Evolutionary conservation across 352 stramenopile species (phyloP), one percentile per base, ranked within the genome.

Genomic region (Phytophthora pseudosyringae): DNA sequence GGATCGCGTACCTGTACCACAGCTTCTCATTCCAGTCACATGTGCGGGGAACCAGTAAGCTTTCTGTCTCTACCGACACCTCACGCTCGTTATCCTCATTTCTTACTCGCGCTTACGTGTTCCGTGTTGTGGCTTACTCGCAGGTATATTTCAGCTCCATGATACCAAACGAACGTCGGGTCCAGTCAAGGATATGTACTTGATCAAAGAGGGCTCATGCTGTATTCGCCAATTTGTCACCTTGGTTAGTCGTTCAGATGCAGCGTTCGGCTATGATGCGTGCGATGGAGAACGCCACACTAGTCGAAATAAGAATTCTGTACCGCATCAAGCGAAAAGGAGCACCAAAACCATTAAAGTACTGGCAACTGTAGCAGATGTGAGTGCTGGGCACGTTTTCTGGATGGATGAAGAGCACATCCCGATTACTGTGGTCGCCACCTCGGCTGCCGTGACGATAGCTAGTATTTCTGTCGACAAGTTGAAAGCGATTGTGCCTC

Each of bases 1-100:
- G 75, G 9, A 74, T 88, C 21, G 71, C 80, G n/a, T 82, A 77
- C 6, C 28, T 91, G 26, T 88, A 89, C 59, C 69, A 87, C 38
- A 76, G 69, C 18, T 67, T 91, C 21, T 67, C 67, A 16, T 81
- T 86, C 44, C 55, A 80, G 49, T 77, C 51, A 16, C 75, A 79
- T 48, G 68, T 65, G 5, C 75, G 79, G 15, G 69, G 73, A 53
- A 75, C 80, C 5, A 81, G 73, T 83, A 70, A 43, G 79, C 74
- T 29, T 21, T 12, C 5, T 21, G 28, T 12, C 9, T 25, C 31
- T 47, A 16, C 10, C 2, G 31, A 35, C 31, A 21, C 21, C 21
- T 21, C 21, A 21, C 21, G 21, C 21, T 21, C 21, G 21, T 21
- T 21, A 21, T 21, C 21, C 21, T 21, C 48, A 12, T 21, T 29